Evolutionary conservation across 176 grass and related monocot genomes (phyloP).

Genomic region (Thinopyrum elongatum): DNA sequence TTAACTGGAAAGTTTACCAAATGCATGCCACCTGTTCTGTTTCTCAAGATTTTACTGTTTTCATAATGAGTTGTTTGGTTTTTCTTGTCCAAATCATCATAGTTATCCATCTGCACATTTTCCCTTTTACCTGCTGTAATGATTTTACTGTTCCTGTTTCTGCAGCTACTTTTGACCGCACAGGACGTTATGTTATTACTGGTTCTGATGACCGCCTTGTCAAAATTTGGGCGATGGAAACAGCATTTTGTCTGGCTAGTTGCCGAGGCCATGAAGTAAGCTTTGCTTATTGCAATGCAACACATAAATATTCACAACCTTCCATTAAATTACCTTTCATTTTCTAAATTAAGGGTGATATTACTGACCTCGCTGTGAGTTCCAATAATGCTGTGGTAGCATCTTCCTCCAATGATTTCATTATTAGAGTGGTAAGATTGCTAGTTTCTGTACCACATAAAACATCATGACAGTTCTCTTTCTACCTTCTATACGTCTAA

Average conservation of each 20-base stretch:
- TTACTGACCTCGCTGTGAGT: constrained; percentile 96
- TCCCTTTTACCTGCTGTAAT: background rate
- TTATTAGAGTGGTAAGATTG: constrained; percentile 89
- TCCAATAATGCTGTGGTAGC: constrained; percentile 97
- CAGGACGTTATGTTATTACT: constrained; percentile 83
- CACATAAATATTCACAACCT: constrained; percentile 1
- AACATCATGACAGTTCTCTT: constrained; percentile 11
- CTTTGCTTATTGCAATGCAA: constrained; percentile 14
- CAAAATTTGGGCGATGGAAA: constrained; percentile 99
- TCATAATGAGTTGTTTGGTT: background rate
- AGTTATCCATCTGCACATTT: background rate
- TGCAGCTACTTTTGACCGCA: constrained; percentile 91
- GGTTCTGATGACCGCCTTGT: constrained; percentile 97
- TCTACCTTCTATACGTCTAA: constrained; percentile 29
- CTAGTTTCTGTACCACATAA: constrained; percentile 4
- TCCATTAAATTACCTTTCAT: constrained; percentile 16
- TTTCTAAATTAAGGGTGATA: constrained; percentile 80
- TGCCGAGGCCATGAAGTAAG: constrained; percentile 98
- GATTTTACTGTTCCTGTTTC: constrained; percentile 20
- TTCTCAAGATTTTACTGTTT: background rate
- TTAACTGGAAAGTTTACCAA: constrained; percentile 6
- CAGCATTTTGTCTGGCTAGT: constrained; percentile 87
- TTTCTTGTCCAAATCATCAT: background rate
- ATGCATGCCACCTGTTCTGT: background rate
- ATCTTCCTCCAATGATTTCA: constrained; percentile 97